Evolutionary conservation across 768 basidiomycete genomes (phyloP).

Genomic region (Collybia nuda): DNA sequence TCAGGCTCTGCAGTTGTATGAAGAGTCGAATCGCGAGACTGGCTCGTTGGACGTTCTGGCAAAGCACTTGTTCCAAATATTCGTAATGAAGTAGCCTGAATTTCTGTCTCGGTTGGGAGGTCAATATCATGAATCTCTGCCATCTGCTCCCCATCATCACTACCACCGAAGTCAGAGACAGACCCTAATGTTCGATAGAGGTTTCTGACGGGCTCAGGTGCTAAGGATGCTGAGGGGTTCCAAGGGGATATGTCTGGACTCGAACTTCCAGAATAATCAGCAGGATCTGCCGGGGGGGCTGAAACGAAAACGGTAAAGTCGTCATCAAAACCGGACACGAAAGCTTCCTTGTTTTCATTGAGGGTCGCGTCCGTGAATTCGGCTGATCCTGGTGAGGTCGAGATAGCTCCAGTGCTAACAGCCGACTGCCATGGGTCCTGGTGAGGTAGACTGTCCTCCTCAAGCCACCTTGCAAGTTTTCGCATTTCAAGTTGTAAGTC

Average conservation of each 20-base stretch:
- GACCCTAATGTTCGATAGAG: conserved; percentile 57
- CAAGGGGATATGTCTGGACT: conserved; percentile 17
- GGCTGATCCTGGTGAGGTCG: conserved; percentile 22
- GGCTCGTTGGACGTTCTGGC: no score
- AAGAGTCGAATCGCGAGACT: background rate
- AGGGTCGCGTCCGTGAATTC: conserved; percentile 7
- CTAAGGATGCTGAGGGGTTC: conserved; percentile 14
- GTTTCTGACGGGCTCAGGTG: conserved; percentile 16
- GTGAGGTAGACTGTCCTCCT: conserved; percentile 40
- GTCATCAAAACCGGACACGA: conserved; percentile 63
- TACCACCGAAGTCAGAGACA: conserved; percentile 56
- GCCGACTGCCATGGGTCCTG: conserved; percentile 42
- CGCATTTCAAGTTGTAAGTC: conserved; percentile 52
- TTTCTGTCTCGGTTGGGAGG: conserved; percentile 49
- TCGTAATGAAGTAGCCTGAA: conserved; percentile 42
- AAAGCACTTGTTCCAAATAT: conserved; percentile 42
- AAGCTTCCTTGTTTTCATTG: conserved; percentile 1
- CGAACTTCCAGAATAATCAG: conserved; percentile 21
- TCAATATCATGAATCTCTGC: conserved; percentile 24
- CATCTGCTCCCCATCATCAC: conserved; percentile 28
- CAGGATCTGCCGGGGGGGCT: conserved; percentile 35
- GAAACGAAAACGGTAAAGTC: conserved; percentile 79
- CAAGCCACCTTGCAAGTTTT: conserved; percentile 62
- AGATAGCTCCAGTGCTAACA: conserved; percentile 25
- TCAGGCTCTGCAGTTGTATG: background rate